A percentile compares a stretch with the other conserved stretches of the same genome.
These are phyloP conservation scores for Davidsoniella eucalypti DNA, from an alignment of 2,329 filamentous ascomycete genomes.

Conservation along the genomic window DNA sequence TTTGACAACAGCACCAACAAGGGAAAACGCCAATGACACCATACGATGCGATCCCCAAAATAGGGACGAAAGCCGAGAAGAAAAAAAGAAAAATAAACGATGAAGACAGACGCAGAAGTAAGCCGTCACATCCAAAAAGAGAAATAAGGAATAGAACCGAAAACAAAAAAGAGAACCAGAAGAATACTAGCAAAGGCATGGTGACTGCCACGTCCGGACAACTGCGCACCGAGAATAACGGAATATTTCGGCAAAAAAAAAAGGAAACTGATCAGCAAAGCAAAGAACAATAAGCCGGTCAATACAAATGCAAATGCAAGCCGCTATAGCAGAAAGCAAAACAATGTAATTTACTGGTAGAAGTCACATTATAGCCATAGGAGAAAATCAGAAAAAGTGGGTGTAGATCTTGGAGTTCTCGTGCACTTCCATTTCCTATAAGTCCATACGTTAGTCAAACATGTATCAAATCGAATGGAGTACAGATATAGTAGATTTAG, in stretches of 20 bases:
- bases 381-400: conserved; percentile 80
- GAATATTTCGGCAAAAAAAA: conserved; percentile 15
- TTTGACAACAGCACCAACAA: conserved; percentile 16
- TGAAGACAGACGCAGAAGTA: conserved; percentile 15
- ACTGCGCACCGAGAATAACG: too few species aligned
- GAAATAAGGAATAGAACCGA: conserved; percentile 1
- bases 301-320: neutral
- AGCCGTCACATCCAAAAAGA: conserved; percentile 15
- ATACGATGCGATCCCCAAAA: conserved; percentile 10
- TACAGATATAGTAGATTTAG: neutral
- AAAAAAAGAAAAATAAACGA: conserved; percentile 16
- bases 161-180: neutral
- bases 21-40: conserved; percentile 12
- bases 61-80: conserved; percentile 21
- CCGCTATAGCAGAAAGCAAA: conserved; percentile 3
- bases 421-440: conserved; percentile 97
- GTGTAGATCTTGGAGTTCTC: conserved; percentile 98
- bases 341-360: neutral
- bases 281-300: neutral
- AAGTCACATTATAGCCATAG: conserved; percentile 15
- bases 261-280: conserved; percentile 15
- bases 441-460: neutral
- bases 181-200: neutral
- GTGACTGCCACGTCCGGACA: neutral
- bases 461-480: neutral